These are phyloP conservation scores for Boechera retrofracta DNA, from an alignment of 345 rosid genomes.

Conservation along the genomic window DNA sequence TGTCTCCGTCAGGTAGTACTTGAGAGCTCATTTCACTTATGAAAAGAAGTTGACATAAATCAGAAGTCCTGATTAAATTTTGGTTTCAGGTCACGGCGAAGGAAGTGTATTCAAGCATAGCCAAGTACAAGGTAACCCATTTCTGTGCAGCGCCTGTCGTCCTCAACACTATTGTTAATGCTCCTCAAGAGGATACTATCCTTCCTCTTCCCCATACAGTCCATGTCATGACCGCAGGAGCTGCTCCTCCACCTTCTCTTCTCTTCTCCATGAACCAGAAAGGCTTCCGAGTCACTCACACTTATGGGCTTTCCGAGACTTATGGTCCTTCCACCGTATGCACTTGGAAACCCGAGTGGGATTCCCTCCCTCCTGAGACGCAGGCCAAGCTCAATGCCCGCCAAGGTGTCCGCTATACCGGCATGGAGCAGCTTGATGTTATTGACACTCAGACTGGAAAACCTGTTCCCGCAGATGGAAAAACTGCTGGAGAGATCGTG, in stretches of 20 bases:
- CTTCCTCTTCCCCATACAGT: slow-evolving; percentile 84
- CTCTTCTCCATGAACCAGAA: slow-evolving; percentile 72
- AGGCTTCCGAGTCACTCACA: slow-evolving; percentile 84
- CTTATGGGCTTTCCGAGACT: slow-evolving; percentile 92
- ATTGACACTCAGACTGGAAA: slow-evolving; percentile 63
- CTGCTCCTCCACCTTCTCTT: slow-evolving; percentile 86
- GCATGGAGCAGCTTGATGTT: slow-evolving; percentile 77
- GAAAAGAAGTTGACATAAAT: background rate
- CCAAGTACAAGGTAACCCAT: slow-evolving; percentile 72
- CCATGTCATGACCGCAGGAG: slow-evolving; percentile 89
- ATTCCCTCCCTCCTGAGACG: slow-evolving; percentile 63
- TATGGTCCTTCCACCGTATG: slow-evolving; percentile 87
- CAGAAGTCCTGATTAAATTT: slow-evolving; percentile 16
- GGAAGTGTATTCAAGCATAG: slow-evolving; percentile 80
- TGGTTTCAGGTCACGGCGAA: slow-evolving; percentile 74
- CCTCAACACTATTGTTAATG: slow-evolving; percentile 79
- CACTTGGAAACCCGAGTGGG: slow-evolving; percentile 97
- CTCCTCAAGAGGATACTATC: slow-evolving; percentile 69
- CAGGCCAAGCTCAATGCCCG: slow-evolving; percentile 91
- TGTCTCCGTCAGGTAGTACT: slow-evolving; percentile 87
- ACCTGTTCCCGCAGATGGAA: slow-evolving; percentile 83
- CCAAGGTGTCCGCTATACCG: slow-evolving; percentile 78
- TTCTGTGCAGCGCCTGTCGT: slow-evolving; percentile 97
- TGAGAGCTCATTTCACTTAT: background rate
- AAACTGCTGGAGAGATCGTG: slow-evolving; percentile 82